A percentile compares a stretch with the other conserved stretches of the same genome.
phyloP scores from a whole-genome alignment of 169 alveolate species.

The Plasmodium ovale region DNA sequence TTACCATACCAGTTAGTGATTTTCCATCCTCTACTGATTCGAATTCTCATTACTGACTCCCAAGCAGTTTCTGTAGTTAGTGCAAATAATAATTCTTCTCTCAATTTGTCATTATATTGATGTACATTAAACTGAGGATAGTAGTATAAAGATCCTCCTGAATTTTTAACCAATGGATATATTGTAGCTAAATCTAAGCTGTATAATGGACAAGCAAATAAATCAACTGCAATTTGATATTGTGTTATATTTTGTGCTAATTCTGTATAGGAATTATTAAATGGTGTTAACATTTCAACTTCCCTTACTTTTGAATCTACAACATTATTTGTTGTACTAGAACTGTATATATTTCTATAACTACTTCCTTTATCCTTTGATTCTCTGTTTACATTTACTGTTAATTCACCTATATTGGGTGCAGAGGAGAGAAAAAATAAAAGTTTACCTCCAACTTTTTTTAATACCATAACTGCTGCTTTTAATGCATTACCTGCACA shows the following conservation, averaged over 20 bases:
- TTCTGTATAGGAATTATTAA: conserved; percentile 77
- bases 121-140: conserved; percentile 82
- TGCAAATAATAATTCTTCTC: conserved; percentile 90
- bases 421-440: conserved; percentile 89
- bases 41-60: conserved; percentile 98
- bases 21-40: conserved; percentile 96
- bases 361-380: conserved; percentile 75
- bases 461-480: conserved; percentile 93
- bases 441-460: conserved; percentile 96
- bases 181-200: conserved; percentile 67
- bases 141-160: conserved; percentile 72
- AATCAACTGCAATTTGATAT: conserved; percentile 83
- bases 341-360: conserved; percentile 60
- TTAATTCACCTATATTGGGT: conserved; percentile 89
- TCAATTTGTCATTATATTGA: conserved; percentile 81
- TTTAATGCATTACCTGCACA: conserved; percentile 92
- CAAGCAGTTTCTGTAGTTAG: conserved; percentile 93
- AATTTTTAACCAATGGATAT: conserved; percentile 49
- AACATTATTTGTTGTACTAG: conserved; percentile 69
- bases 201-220: conserved; percentile 79
- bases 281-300: conserved; percentile 81
- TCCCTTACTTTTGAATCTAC: conserved; percentile 79
- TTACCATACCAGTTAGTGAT: conserved; percentile 95
- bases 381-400: conserved; percentile 84
- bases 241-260: conserved; percentile 85